These are phyloP conservation scores for Antarctomyces pellizariae DNA, from an alignment of 495 filamentous ascomycete genomes.

Conservation along the genomic window DNA sequence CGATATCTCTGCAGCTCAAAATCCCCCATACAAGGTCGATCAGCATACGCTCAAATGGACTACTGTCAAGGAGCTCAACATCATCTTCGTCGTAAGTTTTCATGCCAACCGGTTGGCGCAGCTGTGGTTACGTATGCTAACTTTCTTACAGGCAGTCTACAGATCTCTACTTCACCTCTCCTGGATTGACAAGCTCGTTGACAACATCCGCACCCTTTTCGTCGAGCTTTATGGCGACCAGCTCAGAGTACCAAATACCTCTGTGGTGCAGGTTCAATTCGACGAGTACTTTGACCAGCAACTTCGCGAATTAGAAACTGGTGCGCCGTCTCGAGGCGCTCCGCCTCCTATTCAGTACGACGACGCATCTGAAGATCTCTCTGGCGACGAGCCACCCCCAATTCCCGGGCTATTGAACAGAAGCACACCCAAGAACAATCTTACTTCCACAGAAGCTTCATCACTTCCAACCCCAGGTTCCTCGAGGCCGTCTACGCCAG, in stretches of 20 bases:
- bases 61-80: constrained; percentile 64
- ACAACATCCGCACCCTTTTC: constrained; percentile 82
- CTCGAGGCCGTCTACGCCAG: constrained; percentile 61
- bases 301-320: constrained; percentile 45
- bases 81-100: constrained; percentile 78
- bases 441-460: constrained; percentile 33
- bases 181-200: constrained; percentile 91
- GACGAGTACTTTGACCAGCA: constrained; percentile 90
- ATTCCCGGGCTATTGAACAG: constrained; percentile 14
- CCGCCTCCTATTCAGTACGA: constrained; percentile 16
- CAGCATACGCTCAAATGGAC: constrained; percentile 93
- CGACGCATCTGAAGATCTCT: constrained; percentile 11
- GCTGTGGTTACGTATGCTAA: constrained; percentile 5
- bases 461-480: constrained; percentile 48
- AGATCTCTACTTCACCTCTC: constrained; percentile 82
- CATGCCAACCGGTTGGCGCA: constrained; percentile 1
- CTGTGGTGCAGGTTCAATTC: constrained; percentile 55
- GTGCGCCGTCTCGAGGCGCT: constrained; percentile 23
- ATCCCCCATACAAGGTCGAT: constrained; percentile 66
- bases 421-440: constrained; percentile 20
- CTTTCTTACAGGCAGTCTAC: constrained; percentile 58
- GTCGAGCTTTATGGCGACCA: constrained; percentile 72
- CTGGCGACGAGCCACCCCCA: constrained; percentile 21
- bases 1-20: constrained; percentile 29
- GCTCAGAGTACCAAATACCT: constrained; percentile 56